Evolutionary conservation across 352 stramenopile genomes (phyloP).

Genomic region (Globisporangium sylvaticum): DNA sequence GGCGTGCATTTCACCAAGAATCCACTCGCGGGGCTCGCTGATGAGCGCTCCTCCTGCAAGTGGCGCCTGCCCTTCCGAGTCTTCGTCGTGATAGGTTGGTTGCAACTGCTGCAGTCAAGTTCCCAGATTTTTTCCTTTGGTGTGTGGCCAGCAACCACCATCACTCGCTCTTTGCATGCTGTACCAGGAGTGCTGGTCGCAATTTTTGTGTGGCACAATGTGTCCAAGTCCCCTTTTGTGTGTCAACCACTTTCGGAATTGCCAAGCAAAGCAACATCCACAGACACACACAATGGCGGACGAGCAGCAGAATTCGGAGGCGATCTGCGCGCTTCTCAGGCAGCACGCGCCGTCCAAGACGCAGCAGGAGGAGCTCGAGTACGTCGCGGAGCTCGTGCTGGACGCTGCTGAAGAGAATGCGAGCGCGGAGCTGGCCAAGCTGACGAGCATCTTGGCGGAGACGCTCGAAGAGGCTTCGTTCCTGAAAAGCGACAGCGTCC

Average conservation of each 20-base stretch:
- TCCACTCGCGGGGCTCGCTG: too few species aligned
- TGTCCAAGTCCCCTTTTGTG: neutral
- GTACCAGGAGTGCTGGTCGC: constrained; percentile 1
- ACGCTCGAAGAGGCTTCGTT: constrained; percentile 42
- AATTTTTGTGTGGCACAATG: neutral
- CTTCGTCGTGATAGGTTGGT: neutral
- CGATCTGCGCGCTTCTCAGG: constrained; percentile 24
- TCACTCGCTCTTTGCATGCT: neutral
- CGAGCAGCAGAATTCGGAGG: constrained; percentile 5
- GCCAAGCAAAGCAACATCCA: neutral
- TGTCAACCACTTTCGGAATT: constrained; percentile 11
- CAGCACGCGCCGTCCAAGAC: constrained; percentile 12
- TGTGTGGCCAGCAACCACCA: neutral
- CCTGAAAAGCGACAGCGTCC: constrained; percentile 23
- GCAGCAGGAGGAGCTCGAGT: constrained; percentile 49
- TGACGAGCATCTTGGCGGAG: constrained; percentile 31
- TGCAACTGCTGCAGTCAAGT: neutral
- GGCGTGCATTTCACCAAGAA: too few species aligned
- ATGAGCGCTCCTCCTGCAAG: too few species aligned
- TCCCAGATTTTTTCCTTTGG: constrained; percentile 1
- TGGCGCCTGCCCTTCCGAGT: too few species aligned
- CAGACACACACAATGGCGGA: constrained; percentile 1
- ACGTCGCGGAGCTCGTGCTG: constrained; percentile 58
- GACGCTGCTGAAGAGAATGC: constrained; percentile 37
- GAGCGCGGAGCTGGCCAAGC: constrained; percentile 12